Evolutionary conservation across 768 basidiomycete genomes (phyloP), one percentile per base, ranked within the genome.

Genomic region (Megacollybia marginata): DNA sequence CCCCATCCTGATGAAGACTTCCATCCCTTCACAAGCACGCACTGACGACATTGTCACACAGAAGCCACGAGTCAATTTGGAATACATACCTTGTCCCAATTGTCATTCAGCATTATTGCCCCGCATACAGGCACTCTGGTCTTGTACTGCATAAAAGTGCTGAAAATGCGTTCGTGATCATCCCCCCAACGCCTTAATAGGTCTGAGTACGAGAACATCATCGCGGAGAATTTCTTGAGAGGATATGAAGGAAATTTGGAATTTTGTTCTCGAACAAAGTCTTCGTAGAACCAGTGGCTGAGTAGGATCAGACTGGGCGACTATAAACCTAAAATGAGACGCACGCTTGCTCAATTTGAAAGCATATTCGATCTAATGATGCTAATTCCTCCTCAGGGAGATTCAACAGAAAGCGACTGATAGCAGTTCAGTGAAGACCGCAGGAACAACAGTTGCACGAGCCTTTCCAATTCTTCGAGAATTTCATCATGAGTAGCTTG

Each of bases 261-360:
- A 50, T 92, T 88, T 66, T 88, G 80, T 63, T 94, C 92, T 40
- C 96, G 88, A 55, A 98, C 83, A 59, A 96, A 98, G 65, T 99
- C 96, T 73, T 98, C 96, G 60, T 99, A 99, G 66, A 91, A 99
- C 95, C 95, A 99, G 64, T 97, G 95, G n/a, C 94, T 96, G 61
- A 9, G 42, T 19, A 34, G 33, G 33, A 38, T 16, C 45, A 52
- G 45, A 49, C 47, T 55, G 50, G 43, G 52, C 42, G 34, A 51
- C 50, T 33, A 46, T 20, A 44, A 46, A 35, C 54, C 48, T 42
- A 45, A 33, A 52, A 44, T 54, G 32, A 36, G 33, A 75, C 92
- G 60, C 64, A 98, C 92, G 95, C 96, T 77, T 98, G 94, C 67
- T 99, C 96, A 53, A 98, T 91, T 69, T 98, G 95, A 70, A 98